Percentiles rank a stretch among this genome's conserved stretches.
Conservation (phyloP, 1,139 yeast species). For the Protomyces inouyei region DNA sequence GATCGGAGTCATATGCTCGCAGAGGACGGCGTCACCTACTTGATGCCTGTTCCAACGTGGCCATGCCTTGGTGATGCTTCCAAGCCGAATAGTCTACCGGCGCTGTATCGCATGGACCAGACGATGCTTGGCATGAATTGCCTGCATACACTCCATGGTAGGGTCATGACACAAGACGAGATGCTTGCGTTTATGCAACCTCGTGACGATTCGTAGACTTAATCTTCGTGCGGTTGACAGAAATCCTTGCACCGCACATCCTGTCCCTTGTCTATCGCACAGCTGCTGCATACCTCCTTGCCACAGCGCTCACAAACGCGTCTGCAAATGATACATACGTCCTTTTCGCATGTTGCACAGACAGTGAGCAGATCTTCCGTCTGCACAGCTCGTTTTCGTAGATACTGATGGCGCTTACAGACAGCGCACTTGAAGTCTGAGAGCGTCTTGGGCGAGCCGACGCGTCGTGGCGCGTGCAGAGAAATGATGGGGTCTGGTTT, state of each 20-base stretch:
- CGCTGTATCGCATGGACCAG: not conserved
- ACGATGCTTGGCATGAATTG: not conserved
- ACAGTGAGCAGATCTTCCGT: not conserved
- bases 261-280: conserved; percentile 9
- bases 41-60: not conserved
- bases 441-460: not conserved
- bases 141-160: not conserved
- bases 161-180: not conserved
- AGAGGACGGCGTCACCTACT: not conserved
- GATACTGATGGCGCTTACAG: not conserved
- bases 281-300: conserved; percentile 1
- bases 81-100: not conserved
- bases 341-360: not conserved
- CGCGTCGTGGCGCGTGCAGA: not conserved
- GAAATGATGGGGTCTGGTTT: not conserved
- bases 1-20: conserved; percentile 19
- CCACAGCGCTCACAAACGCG: conserved; percentile 13
- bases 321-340: conserved; percentile 5
- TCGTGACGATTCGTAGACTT: too few relatives aligned
- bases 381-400: not conserved
- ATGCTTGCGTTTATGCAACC: not conserved
- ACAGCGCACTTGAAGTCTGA: not conserved
- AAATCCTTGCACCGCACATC: conserved; percentile 6
- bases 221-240: not conserved
- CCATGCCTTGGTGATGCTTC: conserved; percentile 1